Evolutionary conservation across 2,329 filamentous ascomycete species (phyloP).

Genomic region (Fusarium sp.): DNA sequence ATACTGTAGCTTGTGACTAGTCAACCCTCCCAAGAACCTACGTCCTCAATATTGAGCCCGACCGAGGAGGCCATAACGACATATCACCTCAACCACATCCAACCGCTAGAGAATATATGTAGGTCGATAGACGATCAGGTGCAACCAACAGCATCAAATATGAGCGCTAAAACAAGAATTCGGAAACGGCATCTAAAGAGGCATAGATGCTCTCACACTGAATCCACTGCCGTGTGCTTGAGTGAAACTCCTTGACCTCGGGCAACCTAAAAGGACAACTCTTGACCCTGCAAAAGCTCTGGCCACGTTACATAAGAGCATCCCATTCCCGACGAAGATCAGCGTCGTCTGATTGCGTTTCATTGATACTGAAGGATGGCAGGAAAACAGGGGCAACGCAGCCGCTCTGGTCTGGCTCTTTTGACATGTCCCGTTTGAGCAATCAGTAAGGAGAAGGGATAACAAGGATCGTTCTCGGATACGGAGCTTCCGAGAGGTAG

Average conservation of each 20-base stretch:
- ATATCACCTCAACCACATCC: slow-evolving; percentile 1
- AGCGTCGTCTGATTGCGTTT: slow-evolving; percentile 9
- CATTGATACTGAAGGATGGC: slow-evolving; percentile 10
- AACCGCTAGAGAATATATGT: neutral
- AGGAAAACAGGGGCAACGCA: slow-evolving; percentile 11
- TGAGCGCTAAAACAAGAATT: slow-evolving; percentile 37
- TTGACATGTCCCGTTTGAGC: neutral
- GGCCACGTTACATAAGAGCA: slow-evolving; percentile 8
- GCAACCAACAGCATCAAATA: neutral
- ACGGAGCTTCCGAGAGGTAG: neutral
- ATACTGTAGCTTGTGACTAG: slow-evolving; percentile 1
- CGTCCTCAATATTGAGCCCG: slow-evolving; percentile 13
- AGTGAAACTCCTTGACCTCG: slow-evolving; percentile 5
- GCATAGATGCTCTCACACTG: slow-evolving; percentile 2
- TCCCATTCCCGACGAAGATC: slow-evolving; percentile 12
- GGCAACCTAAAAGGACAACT: neutral
- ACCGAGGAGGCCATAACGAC: neutral
- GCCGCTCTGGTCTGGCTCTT: neutral
- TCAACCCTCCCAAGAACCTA: neutral
- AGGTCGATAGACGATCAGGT: neutral
- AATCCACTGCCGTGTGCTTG: slow-evolving; percentile 12
- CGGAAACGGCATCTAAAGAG: slow-evolving; percentile 28
- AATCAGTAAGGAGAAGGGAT: neutral
- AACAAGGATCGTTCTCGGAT: neutral
- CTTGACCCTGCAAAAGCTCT: slow-evolving; percentile 2